phyloP scores from a whole-genome alignment of 1,139 yeast genomes.

The Diutina pseudorugosa region DNA sequence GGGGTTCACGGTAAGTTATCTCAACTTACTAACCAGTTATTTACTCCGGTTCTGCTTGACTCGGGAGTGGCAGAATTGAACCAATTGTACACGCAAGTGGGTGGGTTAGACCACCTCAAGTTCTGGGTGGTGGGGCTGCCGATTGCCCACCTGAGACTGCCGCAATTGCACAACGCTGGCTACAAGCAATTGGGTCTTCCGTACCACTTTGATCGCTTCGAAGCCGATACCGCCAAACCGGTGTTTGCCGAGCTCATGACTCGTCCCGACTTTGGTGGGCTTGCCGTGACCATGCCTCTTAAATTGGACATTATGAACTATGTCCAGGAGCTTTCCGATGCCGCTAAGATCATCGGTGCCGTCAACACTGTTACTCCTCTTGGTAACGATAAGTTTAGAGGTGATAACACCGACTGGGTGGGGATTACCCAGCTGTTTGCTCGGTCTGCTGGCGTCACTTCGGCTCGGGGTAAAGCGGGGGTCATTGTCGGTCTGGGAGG shows the following conservation, averaged over 20 bases:
- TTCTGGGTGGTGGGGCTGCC: slow-evolving; percentile 80
- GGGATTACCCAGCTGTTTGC: slow-evolving; percentile 68
- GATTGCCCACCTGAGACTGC: slow-evolving; percentile 78
- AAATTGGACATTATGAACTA: slow-evolving; percentile 67
- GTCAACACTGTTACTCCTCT: slow-evolving; percentile 72
- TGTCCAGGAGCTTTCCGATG: slow-evolving; percentile 49
- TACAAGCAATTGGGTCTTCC: slow-evolving; percentile 68
- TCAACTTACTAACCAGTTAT: slow-evolving; percentile 56
- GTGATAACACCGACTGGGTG: slow-evolving; percentile 94
- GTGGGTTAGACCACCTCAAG: slow-evolving; percentile 43
- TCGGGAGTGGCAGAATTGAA: slow-evolving; percentile 47
- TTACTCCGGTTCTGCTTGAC: slow-evolving; percentile 79
- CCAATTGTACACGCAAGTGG: slow-evolving; percentile 44
- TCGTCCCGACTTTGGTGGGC: slow-evolving; percentile 59
- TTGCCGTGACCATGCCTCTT: slow-evolving; percentile 85
- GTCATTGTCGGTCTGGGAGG: slow-evolving; percentile 96
- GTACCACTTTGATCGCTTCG: slow-evolving; percentile 56
- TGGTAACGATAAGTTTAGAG: slow-evolving; percentile 37
- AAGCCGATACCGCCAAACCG: slow-evolving; percentile 48
- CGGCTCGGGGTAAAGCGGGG: slow-evolving; percentile 29
- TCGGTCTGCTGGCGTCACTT: slow-evolving; percentile 37
- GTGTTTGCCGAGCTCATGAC: slow-evolving; percentile 33
- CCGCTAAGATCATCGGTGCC: slow-evolving; percentile 79
- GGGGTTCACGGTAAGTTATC: slow-evolving; percentile 68
- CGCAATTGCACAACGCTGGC: slow-evolving; percentile 69